Evolutionary conservation across 345 rosid genomes (phyloP), one percentile per base, ranked within the genome.

Genomic region (Acer campestre): DNA sequence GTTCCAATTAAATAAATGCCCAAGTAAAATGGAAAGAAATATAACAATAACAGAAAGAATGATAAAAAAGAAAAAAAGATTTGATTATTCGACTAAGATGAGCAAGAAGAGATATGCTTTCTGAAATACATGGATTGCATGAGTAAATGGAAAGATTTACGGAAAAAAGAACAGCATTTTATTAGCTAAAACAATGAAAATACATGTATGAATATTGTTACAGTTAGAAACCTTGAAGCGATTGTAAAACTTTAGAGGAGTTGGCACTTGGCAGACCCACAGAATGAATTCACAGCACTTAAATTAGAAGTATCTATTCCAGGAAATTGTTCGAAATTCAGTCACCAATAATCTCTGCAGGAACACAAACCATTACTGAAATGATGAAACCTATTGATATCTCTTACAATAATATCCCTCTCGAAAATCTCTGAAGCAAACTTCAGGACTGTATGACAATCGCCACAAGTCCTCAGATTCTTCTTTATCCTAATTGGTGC

Each of bases 331-430:
- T 42, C 14, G 29, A 42, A 66, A 74, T 27, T 48, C 53, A 59
- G 67, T 81, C 77, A 87, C 86, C 88, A 84, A 67, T 78, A 84
- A 78, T 84, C 86, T 73, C 81, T 18, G n/a, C 87, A 83, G 17
- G 87, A 84, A 77, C 90, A 82, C 38, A 20, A 44, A 18, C 84
- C 86, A 61, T 75, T 48, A 25, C 65, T 51, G 5, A 84, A 86
- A 31, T 74, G 71, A 81, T 85, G 89, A 77, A 84, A 84, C 67
- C 86, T 74, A 65, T 80, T 82, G 55, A 85, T 53, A 70, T 84
- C 87, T 74, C 84, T 79, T 17, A 85, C 75, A 56, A 79, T 56
- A 14, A 88, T 82, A 66, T 77, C 86, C 46, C 83, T 80, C 10
- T 65, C 22, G 48, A 78, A 85, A 78, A 82, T 77, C 75, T 78